Conservation (phyloP, 2,329 filamentous ascomycete genomes). For the Penicillium aurantiogriseum region DNA sequence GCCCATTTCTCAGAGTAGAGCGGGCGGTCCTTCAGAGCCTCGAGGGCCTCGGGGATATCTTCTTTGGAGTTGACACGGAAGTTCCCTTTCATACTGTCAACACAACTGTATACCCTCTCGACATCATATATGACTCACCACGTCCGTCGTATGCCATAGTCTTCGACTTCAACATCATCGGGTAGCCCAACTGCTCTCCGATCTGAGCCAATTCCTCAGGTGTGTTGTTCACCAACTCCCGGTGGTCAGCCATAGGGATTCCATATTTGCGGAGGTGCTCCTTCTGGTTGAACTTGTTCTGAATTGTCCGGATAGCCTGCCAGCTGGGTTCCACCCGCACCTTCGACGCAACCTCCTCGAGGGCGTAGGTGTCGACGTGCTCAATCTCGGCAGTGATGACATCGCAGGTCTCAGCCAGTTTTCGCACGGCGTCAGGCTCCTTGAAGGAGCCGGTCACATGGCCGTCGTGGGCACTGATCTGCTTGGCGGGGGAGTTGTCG, state of each 20-base stretch:
- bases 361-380: conserved; percentile 84
- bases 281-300: conserved; percentile 93
- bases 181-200: conserved; percentile 68
- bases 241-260: conserved; percentile 71
- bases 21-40: conserved; percentile 65
- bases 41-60: conserved; percentile 65
- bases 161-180: conserved; percentile 88
- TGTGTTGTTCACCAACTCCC: conserved; percentile 62
- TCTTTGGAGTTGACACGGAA: conserved; percentile 60
- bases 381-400: conserved; percentile 93
- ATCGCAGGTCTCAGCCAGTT: conserved; percentile 74
- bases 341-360: conserved; percentile 74
- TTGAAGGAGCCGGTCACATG: conserved; percentile 89
- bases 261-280: conserved; percentile 67
- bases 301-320: conserved; percentile 82
- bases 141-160: conserved; percentile 92
- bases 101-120: background rate
- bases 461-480: conserved; percentile 70
- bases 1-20: conserved; percentile 91
- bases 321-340: conserved; percentile 76
- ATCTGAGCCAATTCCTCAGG: conserved; percentile 62
- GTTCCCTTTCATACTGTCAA: conserved; percentile 52
- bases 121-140: conserved; percentile 48
- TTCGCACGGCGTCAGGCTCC: conserved; percentile 71
- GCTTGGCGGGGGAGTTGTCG: conserved; percentile 75